Base-by-base conservation (phyloP, 345 rosid genomes). In the Salix dunnii region DNA sequence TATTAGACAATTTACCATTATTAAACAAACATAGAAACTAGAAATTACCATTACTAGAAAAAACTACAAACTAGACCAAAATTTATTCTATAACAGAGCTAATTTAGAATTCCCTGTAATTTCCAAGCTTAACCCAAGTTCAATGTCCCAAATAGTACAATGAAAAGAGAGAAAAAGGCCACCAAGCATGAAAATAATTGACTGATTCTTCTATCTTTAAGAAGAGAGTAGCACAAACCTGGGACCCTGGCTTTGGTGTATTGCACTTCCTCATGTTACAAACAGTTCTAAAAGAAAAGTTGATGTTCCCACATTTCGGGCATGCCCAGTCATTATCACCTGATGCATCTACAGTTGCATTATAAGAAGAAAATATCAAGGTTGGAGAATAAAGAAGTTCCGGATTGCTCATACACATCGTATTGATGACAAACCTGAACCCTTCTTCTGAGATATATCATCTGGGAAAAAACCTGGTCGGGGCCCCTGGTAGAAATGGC, bases 191-290 rank as follows among this genome's bases (percentile, higher is more conserved):
- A 68, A 70, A 49, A 20, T 17, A 1, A 66, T 12, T 48, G n/a
- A 40, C 33, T 16, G n/a, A 49, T 46, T 68, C n/a, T 25, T 48
- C 6, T 7, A 68, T 62, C 13, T 33, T 31, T 14, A 76, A 40
- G 27, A 27, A 36, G 23, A 76, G 64, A 71, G 66, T 10, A 76
- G 76, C 70, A 85, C 88, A 79, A 81, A 96, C 99, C 98, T 92
- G 97, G 68, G 97, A 84, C 43, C 93, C 98, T 43, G 98, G 99
- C 88, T 91, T 96, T 51, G 98, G 95, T 14, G 98, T 96, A 82
- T 90, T 96, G 91, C 99, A 96, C 81, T 93, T 96, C 83, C 99
- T 89, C 99, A 96, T 96, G 90, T 96, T 96, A 87, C 99, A 96
- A 80, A 94, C 86, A 72, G 86, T 86, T 87, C 99, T 88, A 73